Conservation (phyloP, 2,329 filamentous ascomycete species). For the Talaromyces sp. region DNA sequence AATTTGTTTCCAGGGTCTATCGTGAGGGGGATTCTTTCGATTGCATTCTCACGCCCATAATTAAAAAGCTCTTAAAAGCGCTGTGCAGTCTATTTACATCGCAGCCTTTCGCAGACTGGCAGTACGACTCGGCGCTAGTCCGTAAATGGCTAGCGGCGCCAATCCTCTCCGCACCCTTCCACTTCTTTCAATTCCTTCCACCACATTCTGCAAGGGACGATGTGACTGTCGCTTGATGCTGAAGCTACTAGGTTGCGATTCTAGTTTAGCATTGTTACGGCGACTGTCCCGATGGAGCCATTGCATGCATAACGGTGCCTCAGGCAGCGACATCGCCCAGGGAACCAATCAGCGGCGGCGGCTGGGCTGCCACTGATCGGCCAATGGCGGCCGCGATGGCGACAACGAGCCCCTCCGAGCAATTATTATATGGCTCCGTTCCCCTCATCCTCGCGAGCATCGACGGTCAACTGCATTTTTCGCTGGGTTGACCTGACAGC, state of each 20-base stretch:
- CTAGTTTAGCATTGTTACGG: not conserved
- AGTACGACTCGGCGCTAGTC: not conserved
- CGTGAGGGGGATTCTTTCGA: not conserved
- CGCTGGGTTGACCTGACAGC: not conserved
- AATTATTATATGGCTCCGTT: not conserved
- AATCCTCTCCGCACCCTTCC: not conserved
- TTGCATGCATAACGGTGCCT: not conserved
- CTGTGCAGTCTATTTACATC: not conserved
- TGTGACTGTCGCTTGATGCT: too few relatives aligned
- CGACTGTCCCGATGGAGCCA: not conserved
- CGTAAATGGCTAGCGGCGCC: not conserved
- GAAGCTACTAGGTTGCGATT: not conserved
- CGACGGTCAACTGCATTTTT: not conserved
- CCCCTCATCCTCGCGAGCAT: not conserved
- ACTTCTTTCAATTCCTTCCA: not conserved
- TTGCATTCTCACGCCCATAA: not conserved
- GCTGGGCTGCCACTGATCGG: constrained; percentile 11
- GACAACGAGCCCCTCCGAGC: constrained; percentile 10
- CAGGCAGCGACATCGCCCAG: not conserved
- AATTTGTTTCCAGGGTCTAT: not conserved
- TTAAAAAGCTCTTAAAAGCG: not conserved
- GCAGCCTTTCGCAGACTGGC: not conserved
- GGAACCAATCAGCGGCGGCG: constrained; percentile 11
- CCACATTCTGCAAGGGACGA: not conserved
- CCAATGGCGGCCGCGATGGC: constrained; percentile 17